Evolutionary conservation across 2,329 filamentous ascomycete genomes (phyloP), one percentile per base, ranked within the genome.

Genomic region (Epichloe baconii): DNA sequence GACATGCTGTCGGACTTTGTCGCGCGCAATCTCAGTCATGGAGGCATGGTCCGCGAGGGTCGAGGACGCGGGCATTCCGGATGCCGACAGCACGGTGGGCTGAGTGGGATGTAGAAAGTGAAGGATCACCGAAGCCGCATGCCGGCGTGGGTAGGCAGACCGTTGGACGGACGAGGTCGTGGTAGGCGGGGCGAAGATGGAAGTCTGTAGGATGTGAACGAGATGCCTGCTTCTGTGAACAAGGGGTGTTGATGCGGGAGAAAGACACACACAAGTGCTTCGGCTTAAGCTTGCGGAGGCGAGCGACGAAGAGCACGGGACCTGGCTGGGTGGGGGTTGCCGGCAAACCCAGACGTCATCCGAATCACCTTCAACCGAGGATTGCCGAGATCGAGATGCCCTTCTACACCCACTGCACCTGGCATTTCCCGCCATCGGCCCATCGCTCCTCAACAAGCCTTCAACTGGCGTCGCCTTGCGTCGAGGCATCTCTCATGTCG

Each of bases 21-120:
- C 63, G 56, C 61, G 67, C 62, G 71, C 66, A 61, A 72, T 67
- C 59, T 75, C 75, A 64, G 79, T 71, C 72, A 78, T 72, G 62
- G 78, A 70, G 66, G 72, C 77, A 80, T 83, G 69, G 64, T 75
- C 74, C 63, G 74, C 66, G 60, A 75, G 67, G 61, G 73, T 70
- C 64, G 72, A 70, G 68, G 74, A 71, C 66, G 72, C 70, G 68
- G 78, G 72, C 76, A 80, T 80, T 68, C 71, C 73, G 52, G 51
- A 51, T 44, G 49, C 46, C 49, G 49, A 40, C 45, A 23, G 52
- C 49, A 36, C 46, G 46, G 46, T 43, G 52, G 37, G 43, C 41
- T 44, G 26, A 31, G 17, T 42, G 37, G 26, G 49, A 42, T 41
- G 45, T 12, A 40, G 45, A 43, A 50, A 53, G 54, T 55, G 49